These are phyloP conservation scores for Teunomyces atbi DNA, from an alignment of 805 yeast genomes.

Conservation along the genomic window DNA sequence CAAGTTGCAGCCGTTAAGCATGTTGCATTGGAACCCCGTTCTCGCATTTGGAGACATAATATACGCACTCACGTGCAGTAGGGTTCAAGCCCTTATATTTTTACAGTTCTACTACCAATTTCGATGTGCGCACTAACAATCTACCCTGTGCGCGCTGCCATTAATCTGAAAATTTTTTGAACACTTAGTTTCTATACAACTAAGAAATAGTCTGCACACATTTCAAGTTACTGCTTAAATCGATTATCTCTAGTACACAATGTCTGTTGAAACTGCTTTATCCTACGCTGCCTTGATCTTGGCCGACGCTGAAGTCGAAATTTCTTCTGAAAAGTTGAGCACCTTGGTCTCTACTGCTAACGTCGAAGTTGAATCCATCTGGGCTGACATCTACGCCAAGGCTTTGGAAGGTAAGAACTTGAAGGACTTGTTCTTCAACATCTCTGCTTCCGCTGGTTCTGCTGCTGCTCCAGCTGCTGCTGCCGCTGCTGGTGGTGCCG, in stretches of 20 bases:
- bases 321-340: slow-evolving; percentile 44
- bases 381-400: slow-evolving; percentile 49
- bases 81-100: background rate
- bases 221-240: slow-evolving; percentile 38
- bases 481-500: slow-evolving; percentile 35
- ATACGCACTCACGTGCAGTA: background rate
- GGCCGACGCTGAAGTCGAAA: slow-evolving; percentile 48
- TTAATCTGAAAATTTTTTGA: slow-evolving; percentile 4
- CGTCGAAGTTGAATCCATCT: slow-evolving; percentile 45
- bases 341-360: slow-evolving; percentile 42
- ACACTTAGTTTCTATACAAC: slow-evolving; percentile 17
- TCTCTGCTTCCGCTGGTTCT: slow-evolving; percentile 45
- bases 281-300: slow-evolving; percentile 52
- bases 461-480: slow-evolving; percentile 37
- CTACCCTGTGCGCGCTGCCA: background rate
- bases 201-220: slow-evolving; percentile 47
- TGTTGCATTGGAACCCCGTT: background rate
- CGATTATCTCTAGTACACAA: slow-evolving; percentile 49
- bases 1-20: background rate
- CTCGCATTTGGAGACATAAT: background rate
- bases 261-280: slow-evolving; percentile 49
- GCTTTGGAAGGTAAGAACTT: slow-evolving; percentile 48
- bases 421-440: slow-evolving; percentile 50
- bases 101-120: background rate
- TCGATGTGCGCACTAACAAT: slow-evolving; percentile 1